These are phyloP conservation scores for Gilbertella persicaria DNA, from an alignment of 371 early-diverging fungal genomes.

Conservation along the genomic window DNA sequence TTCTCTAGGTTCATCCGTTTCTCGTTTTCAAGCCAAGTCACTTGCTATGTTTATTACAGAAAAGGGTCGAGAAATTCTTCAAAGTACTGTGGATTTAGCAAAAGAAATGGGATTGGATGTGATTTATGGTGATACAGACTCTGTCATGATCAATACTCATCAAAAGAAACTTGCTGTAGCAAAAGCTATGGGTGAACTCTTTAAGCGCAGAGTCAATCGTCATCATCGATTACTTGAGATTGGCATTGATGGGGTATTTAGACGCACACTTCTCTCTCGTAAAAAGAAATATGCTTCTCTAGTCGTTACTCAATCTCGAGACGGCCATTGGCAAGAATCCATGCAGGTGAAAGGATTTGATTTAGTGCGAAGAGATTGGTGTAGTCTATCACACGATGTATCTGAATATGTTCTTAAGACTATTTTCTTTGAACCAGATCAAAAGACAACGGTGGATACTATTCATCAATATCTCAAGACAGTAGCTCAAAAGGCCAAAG, in stretches of 20 bases:
- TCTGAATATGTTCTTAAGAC: conserved; percentile 77
- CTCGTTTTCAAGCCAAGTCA: conserved; percentile 95
- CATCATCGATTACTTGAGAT: conserved; percentile 92
- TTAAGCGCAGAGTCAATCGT: conserved; percentile 86
- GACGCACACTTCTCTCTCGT: conserved; percentile 89
- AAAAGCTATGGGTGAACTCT: conserved; percentile 68
- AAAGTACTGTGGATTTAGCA: conserved; percentile 87
- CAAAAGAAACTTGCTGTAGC: conserved; percentile 65
- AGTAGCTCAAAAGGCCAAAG: conserved; percentile 54
- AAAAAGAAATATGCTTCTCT: conserved; percentile 99
- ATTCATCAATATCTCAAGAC: conserved; percentile 11
- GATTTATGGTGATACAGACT: conserved; percentile 99
- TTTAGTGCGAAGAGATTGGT: conserved; percentile 96
- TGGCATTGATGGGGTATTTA: conserved; percentile 95
- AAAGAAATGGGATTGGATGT: conserved; percentile 76
- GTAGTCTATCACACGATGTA: conserved; percentile 81
- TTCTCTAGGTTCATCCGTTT: conserved; percentile 91
- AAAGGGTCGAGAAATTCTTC: conserved; percentile 95
- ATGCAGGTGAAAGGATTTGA: conserved; percentile 97
- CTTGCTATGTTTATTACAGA: conserved; percentile 95
- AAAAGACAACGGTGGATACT: conserved; percentile 51
- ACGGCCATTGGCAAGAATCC: conserved; percentile 53
- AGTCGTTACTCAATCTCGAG: conserved; percentile 45
- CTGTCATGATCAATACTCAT: conserved; percentile 97
- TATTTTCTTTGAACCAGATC: conserved; percentile 64